These are phyloP conservation scores for Candida frijolesensis DNA, from an alignment of 1,139 yeast species.

Conservation along the genomic window DNA sequence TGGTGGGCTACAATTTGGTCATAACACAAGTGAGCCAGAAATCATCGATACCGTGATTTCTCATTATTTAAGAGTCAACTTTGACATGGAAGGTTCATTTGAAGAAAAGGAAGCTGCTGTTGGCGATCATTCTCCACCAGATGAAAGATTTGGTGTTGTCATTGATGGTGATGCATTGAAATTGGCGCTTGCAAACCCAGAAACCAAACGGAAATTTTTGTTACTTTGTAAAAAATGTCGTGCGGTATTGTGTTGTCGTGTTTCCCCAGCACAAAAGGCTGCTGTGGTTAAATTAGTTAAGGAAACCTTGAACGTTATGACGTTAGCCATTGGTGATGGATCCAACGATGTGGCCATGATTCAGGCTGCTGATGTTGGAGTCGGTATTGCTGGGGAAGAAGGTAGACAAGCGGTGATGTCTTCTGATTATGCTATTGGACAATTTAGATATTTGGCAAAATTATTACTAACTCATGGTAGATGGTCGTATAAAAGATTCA, in stretches of 20 bases:
- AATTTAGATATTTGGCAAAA: constrained; percentile 80
- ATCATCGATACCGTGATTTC: constrained; percentile 59
- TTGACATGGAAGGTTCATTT: constrained; percentile 61
- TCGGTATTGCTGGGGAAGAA: constrained; percentile 98
- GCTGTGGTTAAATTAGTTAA: constrained; percentile 91
- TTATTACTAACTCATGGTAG: constrained; percentile 89
- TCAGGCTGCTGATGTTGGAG: constrained; percentile 98
- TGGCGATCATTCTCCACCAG: constrained; percentile 76
- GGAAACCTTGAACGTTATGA: constrained; percentile 72
- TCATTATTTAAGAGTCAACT: constrained; percentile 62
- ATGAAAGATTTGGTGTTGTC: constrained; percentile 75
- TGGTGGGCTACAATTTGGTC: constrained; percentile 32
- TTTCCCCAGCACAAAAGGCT: constrained; percentile 96
- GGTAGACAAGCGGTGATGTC: constrained; percentile 99
- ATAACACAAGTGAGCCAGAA: constrained; percentile 27
- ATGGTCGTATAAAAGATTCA: constrained; percentile 89
- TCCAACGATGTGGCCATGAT: constrained; percentile 99
- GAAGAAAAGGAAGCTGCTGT: constrained; percentile 65
- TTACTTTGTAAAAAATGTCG: constrained; percentile 90
- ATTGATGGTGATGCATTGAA: constrained; percentile 93
- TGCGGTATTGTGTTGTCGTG: constrained; percentile 95
- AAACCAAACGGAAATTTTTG: constrained; percentile 66
- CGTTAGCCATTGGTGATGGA: constrained; percentile 97
- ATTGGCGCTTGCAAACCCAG: constrained; percentile 61
- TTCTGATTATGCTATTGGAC: constrained; percentile 95